Evolutionary conservation across 148 eudicot species (phyloP).

Genomic region (Limonium bicolor): DNA sequence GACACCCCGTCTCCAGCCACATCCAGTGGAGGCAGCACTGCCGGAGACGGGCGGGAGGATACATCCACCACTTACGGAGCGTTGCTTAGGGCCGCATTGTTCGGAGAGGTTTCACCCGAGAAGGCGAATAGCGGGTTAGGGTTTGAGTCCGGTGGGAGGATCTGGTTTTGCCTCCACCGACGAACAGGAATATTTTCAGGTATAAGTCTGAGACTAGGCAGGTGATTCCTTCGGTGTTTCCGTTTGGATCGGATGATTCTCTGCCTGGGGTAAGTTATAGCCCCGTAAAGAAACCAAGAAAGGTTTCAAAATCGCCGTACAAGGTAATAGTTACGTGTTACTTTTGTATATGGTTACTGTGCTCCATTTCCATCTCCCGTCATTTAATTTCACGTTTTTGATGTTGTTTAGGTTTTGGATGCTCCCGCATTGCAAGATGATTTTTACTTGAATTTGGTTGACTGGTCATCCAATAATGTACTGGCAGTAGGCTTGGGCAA

Average conservation of each 20-base stretch:
- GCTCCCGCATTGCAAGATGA: conserved; percentile 96
- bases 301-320: conserved; percentile 68
- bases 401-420: conserved; percentile 57
- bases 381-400: conserved; percentile 1
- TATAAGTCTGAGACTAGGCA: conserved; percentile 61
- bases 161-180: conserved; percentile 3
- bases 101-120: conserved; percentile 40
- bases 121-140: conserved; percentile 34
- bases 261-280: conserved; percentile 53
- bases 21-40: conserved; percentile 5
- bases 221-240: conserved; percentile 41
- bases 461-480: conserved; percentile 81
- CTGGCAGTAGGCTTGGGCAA: conserved; percentile 82
- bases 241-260: conserved; percentile 61
- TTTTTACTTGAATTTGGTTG: conserved; percentile 85
- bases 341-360: not conserved
- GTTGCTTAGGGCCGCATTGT: conserved; percentile 51
- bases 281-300: conserved; percentile 66
- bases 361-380: not conserved
- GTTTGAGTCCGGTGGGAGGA: not conserved
- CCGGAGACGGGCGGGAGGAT: conserved; percentile 20
- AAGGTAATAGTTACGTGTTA: conserved; percentile 32
- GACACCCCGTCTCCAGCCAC: conserved; percentile 12
- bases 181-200: conserved; percentile 59
- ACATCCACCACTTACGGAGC: conserved; percentile 31